Conservation (phyloP, 108 stramenopile genomes). For the Skeletonema menzelii region DNA sequence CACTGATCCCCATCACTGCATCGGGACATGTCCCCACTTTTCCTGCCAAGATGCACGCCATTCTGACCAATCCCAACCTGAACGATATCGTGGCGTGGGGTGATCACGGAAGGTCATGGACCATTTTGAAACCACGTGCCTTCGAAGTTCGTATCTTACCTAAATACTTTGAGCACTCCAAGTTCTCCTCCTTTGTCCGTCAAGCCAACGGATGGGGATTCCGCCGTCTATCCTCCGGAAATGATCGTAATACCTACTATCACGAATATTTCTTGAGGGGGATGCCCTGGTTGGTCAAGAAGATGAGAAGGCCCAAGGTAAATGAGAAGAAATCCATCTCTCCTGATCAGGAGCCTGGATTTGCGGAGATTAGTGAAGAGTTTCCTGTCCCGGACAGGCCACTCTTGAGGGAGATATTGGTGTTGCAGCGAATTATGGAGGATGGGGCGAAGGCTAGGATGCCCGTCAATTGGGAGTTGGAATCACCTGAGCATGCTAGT, state of each 20-base stretch:
- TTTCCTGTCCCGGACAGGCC: slow-evolving; percentile 59
- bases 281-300: slow-evolving; percentile 41
- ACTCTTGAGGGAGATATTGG: slow-evolving; percentile 45
- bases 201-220: slow-evolving; percentile 63
- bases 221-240: slow-evolving; percentile 51
- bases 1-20: slow-evolving; percentile 59
- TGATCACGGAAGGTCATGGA: slow-evolving; percentile 75
- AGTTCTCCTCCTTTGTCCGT: slow-evolving; percentile 52
- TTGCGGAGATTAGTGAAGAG: slow-evolving; percentile 54
- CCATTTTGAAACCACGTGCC: slow-evolving; percentile 69
- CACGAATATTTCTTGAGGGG: slow-evolving; percentile 51
- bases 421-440: slow-evolving; percentile 56
- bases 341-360: slow-evolving; percentile 60
- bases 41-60: slow-evolving; percentile 77
- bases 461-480: slow-evolving; percentile 44
- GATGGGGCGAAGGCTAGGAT: slow-evolving; percentile 73
- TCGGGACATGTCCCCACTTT: slow-evolving; percentile 71
- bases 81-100: slow-evolving; percentile 67
- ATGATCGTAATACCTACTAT: slow-evolving; percentile 70
- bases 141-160: slow-evolving; percentile 67
- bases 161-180: slow-evolving; percentile 68
- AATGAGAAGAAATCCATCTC: slow-evolving; percentile 54
- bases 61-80: slow-evolving; percentile 58
- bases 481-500: not conserved
- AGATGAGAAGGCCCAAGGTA: slow-evolving; percentile 51